These are phyloP conservation scores for Asterophora parasitica DNA, from an alignment of 768 basidiomycete genomes.

Conservation along the genomic window DNA sequence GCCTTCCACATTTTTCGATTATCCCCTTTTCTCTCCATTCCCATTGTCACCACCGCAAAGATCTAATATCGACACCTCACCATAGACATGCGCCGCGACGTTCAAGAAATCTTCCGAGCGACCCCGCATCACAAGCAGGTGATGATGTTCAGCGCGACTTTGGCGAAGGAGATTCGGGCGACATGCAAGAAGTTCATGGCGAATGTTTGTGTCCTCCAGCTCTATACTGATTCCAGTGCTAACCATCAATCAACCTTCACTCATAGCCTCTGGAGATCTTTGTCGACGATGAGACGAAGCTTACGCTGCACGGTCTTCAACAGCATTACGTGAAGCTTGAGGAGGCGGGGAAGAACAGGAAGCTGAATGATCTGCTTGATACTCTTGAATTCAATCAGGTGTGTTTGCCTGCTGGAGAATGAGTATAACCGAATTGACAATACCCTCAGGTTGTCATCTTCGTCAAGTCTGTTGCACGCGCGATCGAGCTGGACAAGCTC, in stretches of 20 bases:
- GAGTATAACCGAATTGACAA: not conserved
- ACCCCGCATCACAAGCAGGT: conserved; percentile 99
- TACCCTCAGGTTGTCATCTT: conserved; percentile 91
- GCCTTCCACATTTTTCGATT: conserved; percentile 31
- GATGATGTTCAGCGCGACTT: conserved; percentile 99
- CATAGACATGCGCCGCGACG: conserved; percentile 99
- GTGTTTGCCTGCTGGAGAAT: conserved; percentile 11
- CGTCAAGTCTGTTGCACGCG: conserved; percentile 96
- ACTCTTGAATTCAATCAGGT: conserved; percentile 98
- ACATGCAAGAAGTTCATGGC: conserved; percentile 99
- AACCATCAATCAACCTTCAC: not conserved
- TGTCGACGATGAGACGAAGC: conserved; percentile 97
- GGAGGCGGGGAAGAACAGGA: conserved; percentile 93
- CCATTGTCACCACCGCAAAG: conserved; percentile 42
- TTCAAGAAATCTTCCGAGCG: conserved; percentile 99
- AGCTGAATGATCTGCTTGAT: conserved; percentile 92
- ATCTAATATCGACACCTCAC: conserved; percentile 67
- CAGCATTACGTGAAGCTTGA: conserved; percentile 98
- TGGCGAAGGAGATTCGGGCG: conserved; percentile 92
- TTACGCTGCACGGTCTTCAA: conserved; percentile 96
- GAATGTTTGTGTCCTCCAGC: conserved; percentile 57
- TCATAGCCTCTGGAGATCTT: conserved; percentile 95
- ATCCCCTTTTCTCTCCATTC: conserved; percentile 44
- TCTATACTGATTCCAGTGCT: not conserved
- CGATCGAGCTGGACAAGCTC: conserved; percentile 93